Base-by-base conservation (phyloP, 805 yeast genomes). In the Kazachstania viticola region DNA sequence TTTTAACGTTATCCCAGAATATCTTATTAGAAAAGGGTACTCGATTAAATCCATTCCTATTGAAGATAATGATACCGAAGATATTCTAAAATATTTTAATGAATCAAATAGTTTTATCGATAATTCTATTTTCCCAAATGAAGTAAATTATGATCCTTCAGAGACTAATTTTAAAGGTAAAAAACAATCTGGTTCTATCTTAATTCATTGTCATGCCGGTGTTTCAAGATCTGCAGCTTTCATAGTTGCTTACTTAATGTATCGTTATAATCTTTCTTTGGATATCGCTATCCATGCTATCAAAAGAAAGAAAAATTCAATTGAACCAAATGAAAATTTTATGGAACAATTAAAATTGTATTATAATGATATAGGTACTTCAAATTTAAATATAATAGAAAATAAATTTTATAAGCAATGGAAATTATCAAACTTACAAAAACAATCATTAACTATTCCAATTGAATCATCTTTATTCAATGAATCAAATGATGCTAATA, bases 181-280 rank as follows among this genome's bases (percentile, higher is more conserved):
- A 26, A 62, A 51, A 16, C 71, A 71, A 32, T 47, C 54, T 31
- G 66, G 69, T 4, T 61, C 64, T n/a, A 60, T 69, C 1, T 61
- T 74, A 37, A 71, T 79, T 9, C 83, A 79, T 49, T 82, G 94
- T 54, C 82, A 88, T 37, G 96, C 94, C 18, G 98, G 98, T 1
- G 82, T 83, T 18, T 84, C 95, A 1, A 65, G 98, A 41, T 81
- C 95, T 4, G 88, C 81, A 0, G 76, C 96, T 0, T 77, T 85
- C 12, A 75, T 78, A 23, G 74, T 82, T 30, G 94, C 96, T 0
- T 94, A 83, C 53, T 71, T 87, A 27, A 88, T 91, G 95, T 70
- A 75, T 49, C 61, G 85, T 31, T 65, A 79, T 52, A 66, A 72
- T 1, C 63, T 84, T 45, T 57, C 61, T 9, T 58, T 71, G 13